Base-by-base conservation (phyloP, 2,329 filamentous ascomycete genomes). In the Aspergillus novoparasiticus region DNA sequence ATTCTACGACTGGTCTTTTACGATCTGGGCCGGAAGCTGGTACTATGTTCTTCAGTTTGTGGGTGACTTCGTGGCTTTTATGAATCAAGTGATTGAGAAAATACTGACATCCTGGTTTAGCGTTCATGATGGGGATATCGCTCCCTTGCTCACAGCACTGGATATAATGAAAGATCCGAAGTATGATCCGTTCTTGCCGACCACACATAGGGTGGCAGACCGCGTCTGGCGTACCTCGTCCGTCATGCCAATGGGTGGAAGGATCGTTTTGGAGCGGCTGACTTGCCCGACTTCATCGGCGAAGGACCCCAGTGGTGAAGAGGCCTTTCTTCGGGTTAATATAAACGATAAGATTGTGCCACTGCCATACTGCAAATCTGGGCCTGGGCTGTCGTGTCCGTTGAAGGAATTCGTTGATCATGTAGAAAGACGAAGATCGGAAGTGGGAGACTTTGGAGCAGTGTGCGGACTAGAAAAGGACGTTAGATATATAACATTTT, bases 51-150 rank as follows among this genome's bases (percentile, higher is more conserved):
- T 83, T 87, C 66, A 87, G 83, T 70, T 88, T 88, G 82, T 85
- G 68, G 70, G 79, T 74, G 43, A 51, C 57, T 21, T n/a, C 19
- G 28, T n/a, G 10, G 14, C 34, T 23, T 23, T 16, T 2, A 51
- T n/a, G 34, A 4, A n/a, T 39, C 19, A 11, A 19, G 10, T 39
- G 14, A 12, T 6, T 14, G 19, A 41, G 56, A 41, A 16, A 21
- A 30, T 21, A 54, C 36, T 14, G n/a, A 53, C 14, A 1, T 21
- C 16, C 23, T 45, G 4, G 28, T 21, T 23, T 57, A 79, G 77
- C 65, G 85, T 85, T 4, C 86, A 88, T 63, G 86, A 88, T 66
- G 85, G 84, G 39, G 86, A 87, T 64, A 85, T 88, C 26, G 79
- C 85, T 2, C 84, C 84, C 2, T 80, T 87, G 70, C 72, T 87